A percentile compares a stretch with the other conserved stretches of the same genome.
These are phyloP conservation scores for Neospermospora avenae DNA, from an alignment of 2,329 filamentous ascomycete species.

Conservation along the genomic window DNA sequence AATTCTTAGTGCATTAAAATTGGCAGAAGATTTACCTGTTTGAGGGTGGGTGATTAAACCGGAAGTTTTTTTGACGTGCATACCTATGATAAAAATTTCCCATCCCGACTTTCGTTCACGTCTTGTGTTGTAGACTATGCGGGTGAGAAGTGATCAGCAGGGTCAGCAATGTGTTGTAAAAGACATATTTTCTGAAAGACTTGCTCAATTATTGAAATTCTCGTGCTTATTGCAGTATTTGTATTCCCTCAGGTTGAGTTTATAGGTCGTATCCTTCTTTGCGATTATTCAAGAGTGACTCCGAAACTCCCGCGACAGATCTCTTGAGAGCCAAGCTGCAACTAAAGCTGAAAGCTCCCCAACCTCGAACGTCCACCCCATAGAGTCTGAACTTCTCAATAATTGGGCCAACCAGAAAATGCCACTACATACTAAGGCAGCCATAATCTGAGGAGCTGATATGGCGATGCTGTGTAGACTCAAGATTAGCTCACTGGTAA, in stretches of 20 bases:
- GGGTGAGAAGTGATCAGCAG: neutral
- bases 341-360: conserved; percentile 9
- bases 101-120: neutral
- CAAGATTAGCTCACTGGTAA: conserved; percentile 1
- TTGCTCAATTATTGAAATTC: neutral
- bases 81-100: neutral
- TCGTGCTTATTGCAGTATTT: neutral
- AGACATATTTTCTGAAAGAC: neutral
- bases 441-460: conserved; percentile 18
- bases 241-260: neutral
- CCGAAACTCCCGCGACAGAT: neutral
- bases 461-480: conserved; percentile 21
- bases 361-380: conserved; percentile 11
- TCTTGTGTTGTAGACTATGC: neutral
- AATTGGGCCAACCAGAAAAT: conserved; percentile 8
- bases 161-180: neutral
- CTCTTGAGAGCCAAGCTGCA: conserved; percentile 1
- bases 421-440: conserved; percentile 13
- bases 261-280: neutral
- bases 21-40: neutral
- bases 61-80: too few relatives aligned
- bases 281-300: neutral
- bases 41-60: neutral
- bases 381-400: conserved; percentile 1
- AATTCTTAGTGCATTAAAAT: neutral